Percentiles rank a stretch among this genome's conserved stretches.
Conservation (phyloP, 345 rosid species). For the Euphorbia tirucalli region DNA sequence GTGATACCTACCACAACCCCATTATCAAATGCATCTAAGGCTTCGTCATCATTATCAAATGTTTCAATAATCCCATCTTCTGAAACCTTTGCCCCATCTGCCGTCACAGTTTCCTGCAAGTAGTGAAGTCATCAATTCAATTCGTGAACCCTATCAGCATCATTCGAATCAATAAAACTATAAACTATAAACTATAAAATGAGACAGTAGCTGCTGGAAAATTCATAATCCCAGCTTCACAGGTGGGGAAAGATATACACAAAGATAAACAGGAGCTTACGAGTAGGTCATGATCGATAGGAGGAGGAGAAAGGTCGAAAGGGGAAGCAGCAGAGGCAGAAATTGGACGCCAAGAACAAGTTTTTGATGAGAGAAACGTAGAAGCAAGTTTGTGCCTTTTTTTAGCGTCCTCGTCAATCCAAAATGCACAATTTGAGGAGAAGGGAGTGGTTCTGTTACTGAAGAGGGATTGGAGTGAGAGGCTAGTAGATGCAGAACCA, state of each 20-base stretch:
- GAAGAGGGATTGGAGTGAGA: too few relatives aligned
- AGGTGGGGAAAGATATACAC: background rate
- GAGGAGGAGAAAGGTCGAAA: conserved; percentile 82
- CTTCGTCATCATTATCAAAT: conserved; percentile 78
- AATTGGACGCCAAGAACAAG: conserved; percentile 14
- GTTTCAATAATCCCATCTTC: conserved; percentile 71
- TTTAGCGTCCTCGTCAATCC: background rate
- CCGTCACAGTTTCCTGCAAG: conserved; percentile 55
- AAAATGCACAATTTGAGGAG: too few relatives aligned
- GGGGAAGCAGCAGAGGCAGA: conserved; percentile 44
- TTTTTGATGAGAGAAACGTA: background rate
- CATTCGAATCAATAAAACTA: background rate
- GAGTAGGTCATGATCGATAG: conserved; percentile 72
- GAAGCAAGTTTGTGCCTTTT: background rate
- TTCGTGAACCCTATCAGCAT: background rate
- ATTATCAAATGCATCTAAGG: conserved; percentile 66
- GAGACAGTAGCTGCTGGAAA: background rate
- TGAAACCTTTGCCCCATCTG: conserved; percentile 66
- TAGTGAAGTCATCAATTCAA: background rate
- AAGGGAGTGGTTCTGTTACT: too few relatives aligned
- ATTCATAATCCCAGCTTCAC: too few relatives aligned
- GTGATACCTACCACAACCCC: conserved; percentile 58
- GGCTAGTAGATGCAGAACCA: too few relatives aligned
- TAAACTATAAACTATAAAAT: background rate
- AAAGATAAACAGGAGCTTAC: conserved; percentile 31